Conservation (phyloP, 331 rosid genomes). For the Saraca asoca region DNA sequence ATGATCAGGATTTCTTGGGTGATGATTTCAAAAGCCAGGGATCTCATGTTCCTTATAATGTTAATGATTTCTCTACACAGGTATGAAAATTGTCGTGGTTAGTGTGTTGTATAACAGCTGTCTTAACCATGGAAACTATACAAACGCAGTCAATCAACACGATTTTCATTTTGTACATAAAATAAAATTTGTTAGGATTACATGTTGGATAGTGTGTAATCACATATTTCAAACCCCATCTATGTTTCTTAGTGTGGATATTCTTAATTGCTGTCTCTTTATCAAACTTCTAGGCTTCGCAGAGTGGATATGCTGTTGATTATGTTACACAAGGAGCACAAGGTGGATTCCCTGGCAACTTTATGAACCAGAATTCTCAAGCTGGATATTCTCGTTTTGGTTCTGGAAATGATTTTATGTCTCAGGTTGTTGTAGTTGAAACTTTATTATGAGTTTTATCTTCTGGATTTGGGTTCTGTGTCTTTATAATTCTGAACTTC, state of each 20-base stretch:
- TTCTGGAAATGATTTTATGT: slow-evolving; percentile 93
- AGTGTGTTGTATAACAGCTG: neutral
- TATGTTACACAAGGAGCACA: slow-evolving; percentile 93
- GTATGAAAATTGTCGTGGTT: slow-evolving; percentile 40
- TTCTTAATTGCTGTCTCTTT: slow-evolving; percentile 26
- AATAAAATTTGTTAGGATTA: neutral
- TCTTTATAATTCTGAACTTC: slow-evolving; percentile 30
- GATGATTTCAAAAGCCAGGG: slow-evolving; percentile 99
- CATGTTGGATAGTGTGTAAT: slow-evolving; percentile 10
- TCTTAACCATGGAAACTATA: neutral
- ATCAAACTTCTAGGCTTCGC: slow-evolving; percentile 69
- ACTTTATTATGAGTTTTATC: neutral
- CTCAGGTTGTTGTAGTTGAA: slow-evolving; percentile 67
- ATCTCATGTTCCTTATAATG: slow-evolving; percentile 96
- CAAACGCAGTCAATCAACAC: neutral
- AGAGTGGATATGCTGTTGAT: slow-evolving; percentile 92
- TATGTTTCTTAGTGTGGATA: neutral
- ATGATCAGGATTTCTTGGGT: slow-evolving; percentile 85
- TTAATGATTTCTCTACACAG: slow-evolving; percentile 91
- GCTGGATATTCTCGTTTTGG: slow-evolving; percentile 96
- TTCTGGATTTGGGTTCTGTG: slow-evolving; percentile 1
- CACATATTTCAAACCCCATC: neutral
- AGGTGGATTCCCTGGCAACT: slow-evolving; percentile 93
- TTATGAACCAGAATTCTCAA: slow-evolving; percentile 89
- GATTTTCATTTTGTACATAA: neutral